These are phyloP conservation scores for Colletotrichum sansevieriae DNA, from an alignment of 2,329 filamentous ascomycete genomes.

Conservation along the genomic window DNA sequence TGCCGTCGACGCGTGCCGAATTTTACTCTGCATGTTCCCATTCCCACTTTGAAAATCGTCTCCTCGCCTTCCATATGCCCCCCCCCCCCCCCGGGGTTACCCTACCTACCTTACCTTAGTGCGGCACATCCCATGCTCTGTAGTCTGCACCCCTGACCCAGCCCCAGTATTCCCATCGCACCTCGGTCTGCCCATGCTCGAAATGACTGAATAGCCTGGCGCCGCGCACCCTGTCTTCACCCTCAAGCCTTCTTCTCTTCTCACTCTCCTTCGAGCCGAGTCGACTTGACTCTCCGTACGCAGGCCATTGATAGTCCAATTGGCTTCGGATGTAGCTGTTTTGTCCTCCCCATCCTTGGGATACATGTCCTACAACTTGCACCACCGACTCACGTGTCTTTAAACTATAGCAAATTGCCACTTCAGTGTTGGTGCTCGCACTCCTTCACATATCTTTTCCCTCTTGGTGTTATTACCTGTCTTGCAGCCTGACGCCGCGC, in stretches of 20 bases:
- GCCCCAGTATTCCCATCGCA: constrained; percentile 36
- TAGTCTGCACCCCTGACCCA: constrained; percentile 18
- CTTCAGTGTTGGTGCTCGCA: constrained; percentile 35
- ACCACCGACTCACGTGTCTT: constrained; percentile 11
- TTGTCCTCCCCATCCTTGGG: constrained; percentile 17
- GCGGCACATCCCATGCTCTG: constrained; percentile 29
- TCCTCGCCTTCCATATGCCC: not conserved
- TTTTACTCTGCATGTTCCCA: constrained; percentile 47
- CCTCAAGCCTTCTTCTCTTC: constrained; percentile 26
- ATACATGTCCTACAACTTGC: constrained; percentile 27
- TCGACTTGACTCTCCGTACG: constrained; percentile 20
- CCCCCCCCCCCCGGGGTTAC: constrained; percentile 4
- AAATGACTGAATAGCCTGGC: constrained; percentile 26
- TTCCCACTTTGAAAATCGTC: not conserved
- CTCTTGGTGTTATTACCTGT: constrained; percentile 18
- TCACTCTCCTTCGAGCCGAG: constrained; percentile 22
- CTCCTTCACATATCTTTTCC: constrained; percentile 10
- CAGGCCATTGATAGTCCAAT: constrained; percentile 26
- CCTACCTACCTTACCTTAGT: constrained; percentile 25
- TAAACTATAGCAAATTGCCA: constrained; percentile 22
- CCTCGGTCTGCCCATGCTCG: constrained; percentile 40
- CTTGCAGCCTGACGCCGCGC: constrained; percentile 21
- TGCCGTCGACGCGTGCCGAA: not conserved
- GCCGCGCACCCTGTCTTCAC: constrained; percentile 31
- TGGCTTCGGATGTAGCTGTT: constrained; percentile 35